Percentiles rank a stretch among this genome's conserved stretches.
Evolutionary conservation across 768 basidiomycete species (phyloP).

Genomic region (Boletus bicolor): DNA sequence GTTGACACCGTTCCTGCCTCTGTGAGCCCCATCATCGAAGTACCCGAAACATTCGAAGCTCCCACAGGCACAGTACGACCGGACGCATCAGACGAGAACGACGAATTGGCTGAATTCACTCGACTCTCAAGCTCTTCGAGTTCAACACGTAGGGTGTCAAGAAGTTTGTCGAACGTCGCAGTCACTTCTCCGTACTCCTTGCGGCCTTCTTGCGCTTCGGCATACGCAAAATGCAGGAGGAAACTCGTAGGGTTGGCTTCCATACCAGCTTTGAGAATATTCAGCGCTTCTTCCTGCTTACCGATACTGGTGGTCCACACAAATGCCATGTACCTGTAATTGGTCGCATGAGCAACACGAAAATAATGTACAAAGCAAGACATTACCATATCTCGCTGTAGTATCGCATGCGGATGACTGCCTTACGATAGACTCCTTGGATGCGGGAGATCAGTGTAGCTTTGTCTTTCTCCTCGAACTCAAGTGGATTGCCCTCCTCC

Average conservation of each 20-base stretch:
- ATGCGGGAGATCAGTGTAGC: conserved; percentile 64
- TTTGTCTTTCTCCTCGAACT: conserved; percentile 83
- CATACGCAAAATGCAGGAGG: conserved; percentile 86
- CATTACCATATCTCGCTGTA: conserved; percentile 91
- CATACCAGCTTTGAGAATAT: conserved; percentile 79
- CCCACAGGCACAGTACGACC: conserved; percentile 26
- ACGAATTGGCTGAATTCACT: conserved; percentile 36
- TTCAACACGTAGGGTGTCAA: conserved; percentile 58
- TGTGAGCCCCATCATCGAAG: conserved; percentile 12
- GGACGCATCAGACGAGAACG: conserved; percentile 37
- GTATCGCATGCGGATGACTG: conserved; percentile 88
- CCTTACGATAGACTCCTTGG: conserved; percentile 83
- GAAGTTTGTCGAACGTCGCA: conserved; percentile 66
- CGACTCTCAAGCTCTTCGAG: conserved; percentile 59
- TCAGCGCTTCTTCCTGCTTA: conserved; percentile 76
- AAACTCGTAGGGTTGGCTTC: conserved; percentile 88
- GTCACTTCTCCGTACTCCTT: conserved; percentile 70
- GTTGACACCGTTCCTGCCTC: conserved; percentile 36
- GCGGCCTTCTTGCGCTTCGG: conserved; percentile 65
- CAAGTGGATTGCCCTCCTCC: conserved; percentile 93
- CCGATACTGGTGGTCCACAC: conserved; percentile 73
- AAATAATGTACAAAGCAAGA: not conserved
- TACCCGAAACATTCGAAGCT: conserved; percentile 13
- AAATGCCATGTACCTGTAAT: conserved; percentile 83
- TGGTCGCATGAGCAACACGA: conserved; percentile 12